Evolutionary conservation across 2,329 filamentous ascomycete genomes (phyloP).

Genomic region (Zelopaecilomyces penicillatus): DNA sequence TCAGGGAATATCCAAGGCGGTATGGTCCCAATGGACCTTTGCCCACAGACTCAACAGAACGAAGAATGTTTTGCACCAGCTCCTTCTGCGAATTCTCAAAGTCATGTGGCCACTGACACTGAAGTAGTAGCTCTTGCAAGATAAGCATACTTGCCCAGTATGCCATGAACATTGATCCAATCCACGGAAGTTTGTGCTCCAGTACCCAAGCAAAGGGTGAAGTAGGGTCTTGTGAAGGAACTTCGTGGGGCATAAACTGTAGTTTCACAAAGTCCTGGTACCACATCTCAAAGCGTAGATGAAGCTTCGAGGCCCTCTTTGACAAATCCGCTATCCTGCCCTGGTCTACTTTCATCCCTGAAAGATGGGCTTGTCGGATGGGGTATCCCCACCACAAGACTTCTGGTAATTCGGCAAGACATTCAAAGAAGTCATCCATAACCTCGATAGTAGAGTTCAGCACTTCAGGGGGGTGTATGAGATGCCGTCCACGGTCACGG

Average conservation of each 20-base stretch:
- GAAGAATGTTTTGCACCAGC: conserved; percentile 25
- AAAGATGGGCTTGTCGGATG: conserved; percentile 7
- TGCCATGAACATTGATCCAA: conserved; percentile 26
- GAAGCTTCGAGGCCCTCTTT: conserved; percentile 18
- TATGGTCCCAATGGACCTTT: conserved; percentile 30
- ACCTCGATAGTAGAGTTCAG: conserved; percentile 16
- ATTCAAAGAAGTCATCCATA: conserved; percentile 25
- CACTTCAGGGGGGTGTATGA: conserved; percentile 18
- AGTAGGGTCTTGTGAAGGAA: conserved; percentile 19
- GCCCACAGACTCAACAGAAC: conserved; percentile 30
- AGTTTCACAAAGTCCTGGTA: conserved; percentile 19
- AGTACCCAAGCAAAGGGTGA: conserved; percentile 27
- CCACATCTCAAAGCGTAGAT: conserved; percentile 24
- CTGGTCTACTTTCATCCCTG: conserved; percentile 20
- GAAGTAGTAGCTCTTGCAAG: conserved; percentile 28
- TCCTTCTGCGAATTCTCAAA: conserved; percentile 18
- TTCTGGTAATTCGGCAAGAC: conserved; percentile 25
- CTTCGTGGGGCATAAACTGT: conserved; percentile 18
- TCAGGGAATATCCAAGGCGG: conserved; percentile 28
- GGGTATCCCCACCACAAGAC: conserved; percentile 24
- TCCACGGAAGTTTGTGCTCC: conserved; percentile 22
- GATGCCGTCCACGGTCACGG: conserved; percentile 15
- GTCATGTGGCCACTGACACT: conserved; percentile 21
- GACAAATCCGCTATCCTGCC: conserved; percentile 21
- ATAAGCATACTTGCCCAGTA: conserved; percentile 33